These are phyloP conservation scores for Adansonia rubrostipa DNA, from an alignment of 441 rosid species.

Conservation along the genomic window DNA sequence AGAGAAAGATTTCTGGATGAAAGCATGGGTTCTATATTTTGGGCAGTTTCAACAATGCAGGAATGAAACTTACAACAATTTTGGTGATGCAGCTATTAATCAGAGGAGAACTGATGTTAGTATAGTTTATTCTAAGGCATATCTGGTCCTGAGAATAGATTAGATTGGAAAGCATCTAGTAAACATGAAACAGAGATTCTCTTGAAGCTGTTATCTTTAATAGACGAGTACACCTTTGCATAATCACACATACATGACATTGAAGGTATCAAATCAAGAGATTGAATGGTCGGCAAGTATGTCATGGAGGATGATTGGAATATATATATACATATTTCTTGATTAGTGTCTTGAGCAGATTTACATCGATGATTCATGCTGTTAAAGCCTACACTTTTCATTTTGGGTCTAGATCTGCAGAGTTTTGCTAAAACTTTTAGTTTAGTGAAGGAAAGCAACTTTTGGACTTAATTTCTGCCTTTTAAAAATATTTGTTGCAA, in stretches of 20 bases:
- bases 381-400: neutral
- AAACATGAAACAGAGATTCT: neutral
- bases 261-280: neutral
- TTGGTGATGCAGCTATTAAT: neutral
- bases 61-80: neutral
- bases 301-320: slow-evolving; percentile 6
- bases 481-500: neutral
- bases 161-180: neutral
- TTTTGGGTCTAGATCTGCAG: neutral
- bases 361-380: neutral
- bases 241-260: neutral
- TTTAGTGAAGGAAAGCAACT: slow-evolving; percentile 7
- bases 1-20: neutral
- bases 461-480: neutral
- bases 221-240: neutral
- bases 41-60: neutral
- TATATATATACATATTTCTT: neutral
- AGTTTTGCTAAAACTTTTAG: neutral
- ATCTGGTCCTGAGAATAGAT: slow-evolving; percentile 11
- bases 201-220: neutral
- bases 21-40: neutral
- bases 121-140: neutral
- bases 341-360: neutral
- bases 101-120: neutral
- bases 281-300: neutral